Base-by-base conservation (phyloP, 1,139 yeast genomes). In the Eremothecium coryli region DNA sequence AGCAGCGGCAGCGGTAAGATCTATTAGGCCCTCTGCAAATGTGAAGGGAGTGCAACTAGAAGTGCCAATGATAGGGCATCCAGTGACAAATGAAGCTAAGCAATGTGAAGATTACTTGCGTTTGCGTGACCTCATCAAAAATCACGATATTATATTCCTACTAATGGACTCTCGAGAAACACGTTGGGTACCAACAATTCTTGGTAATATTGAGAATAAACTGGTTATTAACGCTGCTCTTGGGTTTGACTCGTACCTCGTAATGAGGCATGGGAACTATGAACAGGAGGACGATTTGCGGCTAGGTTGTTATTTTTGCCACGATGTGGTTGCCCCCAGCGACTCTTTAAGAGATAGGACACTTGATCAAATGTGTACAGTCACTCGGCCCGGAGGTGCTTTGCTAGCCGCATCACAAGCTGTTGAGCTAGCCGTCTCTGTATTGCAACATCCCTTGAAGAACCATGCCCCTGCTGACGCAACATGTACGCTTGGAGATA, bases 301-400 rank as follows among this genome's bases (percentile, higher is more conserved):
- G 27, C 60, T 88, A 20, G 98, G 99, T 0, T 90, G 99, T 56
- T 90, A 90, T 60, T 90, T 79, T 56, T 90, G 99, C 58, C 85
- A 86, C 54, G 98, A 93, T 54, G 86, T 90, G 6, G 88, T 86
- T 32, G 96, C 96, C 0, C 98, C 99, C 0, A 65, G 76, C 5
- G 95, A 90, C 54, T 80, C 93, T 41, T 62, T 84, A 12, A 69
- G 84, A 0, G 93, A 86, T 50, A 66, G 95, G 34, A 82, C 96
- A 0, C 62, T 90, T 40, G 99, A 90, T 58, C 97, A 90, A 56
- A 90, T 90, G 96, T 90, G 99, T 54, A 90, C 98, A 0, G 98
- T 90, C 1, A 90, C 98, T 0, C 65, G 98, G 29, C 98, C 99
- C 0, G 98, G 99, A 0, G 88, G 81, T 0, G 95, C 98, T 0